These are phyloP conservation scores for Pythium aphanidermatum DNA, from an alignment of 352 stramenopile genomes.

Conservation along the genomic window DNA sequence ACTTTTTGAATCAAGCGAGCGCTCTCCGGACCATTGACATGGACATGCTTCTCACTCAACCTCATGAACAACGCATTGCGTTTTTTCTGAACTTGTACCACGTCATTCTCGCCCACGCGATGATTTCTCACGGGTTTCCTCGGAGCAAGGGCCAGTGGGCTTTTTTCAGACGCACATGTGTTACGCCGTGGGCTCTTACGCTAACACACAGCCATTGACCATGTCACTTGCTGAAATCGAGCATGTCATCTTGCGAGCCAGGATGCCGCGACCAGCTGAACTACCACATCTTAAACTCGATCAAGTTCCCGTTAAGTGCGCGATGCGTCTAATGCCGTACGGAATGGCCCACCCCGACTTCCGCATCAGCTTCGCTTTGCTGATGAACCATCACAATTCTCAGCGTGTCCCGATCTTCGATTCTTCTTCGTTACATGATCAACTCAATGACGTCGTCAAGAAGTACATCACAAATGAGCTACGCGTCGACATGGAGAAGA, in stretches of 20 bases:
- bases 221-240: constrained; percentile 79
- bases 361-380: constrained; percentile 60
- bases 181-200: constrained; percentile 41
- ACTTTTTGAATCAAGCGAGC: constrained; percentile 67
- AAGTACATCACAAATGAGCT: constrained; percentile 32
- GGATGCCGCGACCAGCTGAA: constrained; percentile 32
- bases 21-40: constrained; percentile 51
- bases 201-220: constrained; percentile 13
- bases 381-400: constrained; percentile 38
- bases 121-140: constrained; percentile 62
- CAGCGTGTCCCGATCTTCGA: constrained; percentile 20
- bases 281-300: constrained; percentile 35
- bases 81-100: constrained; percentile 85
- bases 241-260: constrained; percentile 56
- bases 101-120: constrained; percentile 63
- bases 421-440: constrained; percentile 45
- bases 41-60: constrained; percentile 25
- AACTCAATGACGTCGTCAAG: constrained; percentile 54
- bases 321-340: constrained; percentile 19
- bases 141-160: constrained; percentile 50
- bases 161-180: constrained; percentile 52
- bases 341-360: constrained; percentile 70
- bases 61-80: constrained; percentile 57
- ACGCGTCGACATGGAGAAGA: constrained; percentile 14
- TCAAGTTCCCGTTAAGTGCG: not conserved